Percentiles rank a stretch among this genome's conserved stretches.
Evolutionary conservation across 1,284 basidiomycete species (phyloP).

Genomic region (Chalciporus sp.): DNA sequence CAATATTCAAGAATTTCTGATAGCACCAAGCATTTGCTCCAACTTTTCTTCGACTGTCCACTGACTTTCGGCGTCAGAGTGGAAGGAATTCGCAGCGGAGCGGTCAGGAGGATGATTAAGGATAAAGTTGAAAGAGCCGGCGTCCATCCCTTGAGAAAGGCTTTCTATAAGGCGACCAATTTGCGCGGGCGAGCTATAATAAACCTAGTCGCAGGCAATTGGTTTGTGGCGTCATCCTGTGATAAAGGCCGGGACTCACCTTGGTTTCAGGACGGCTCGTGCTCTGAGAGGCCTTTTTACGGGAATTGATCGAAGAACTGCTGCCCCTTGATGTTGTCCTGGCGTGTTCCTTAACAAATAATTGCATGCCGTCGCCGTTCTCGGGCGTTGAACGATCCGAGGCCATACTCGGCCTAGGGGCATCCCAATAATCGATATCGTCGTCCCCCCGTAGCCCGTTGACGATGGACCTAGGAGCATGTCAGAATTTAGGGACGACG

Average conservation of each 20-base stretch:
- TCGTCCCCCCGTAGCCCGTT: slow-evolving; percentile 80
- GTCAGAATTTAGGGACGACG: slow-evolving; percentile 2
- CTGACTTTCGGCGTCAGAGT: slow-evolving; percentile 59
- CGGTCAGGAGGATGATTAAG: slow-evolving; percentile 46
- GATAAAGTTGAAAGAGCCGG: slow-evolving; percentile 77
- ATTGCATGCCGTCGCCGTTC: slow-evolving; percentile 56
- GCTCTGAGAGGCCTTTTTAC: slow-evolving; percentile 54
- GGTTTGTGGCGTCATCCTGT: slow-evolving; percentile 14
- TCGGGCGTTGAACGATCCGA: slow-evolving; percentile 72
- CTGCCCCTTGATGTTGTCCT: slow-evolving; percentile 69
- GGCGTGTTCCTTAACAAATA: slow-evolving; percentile 74
- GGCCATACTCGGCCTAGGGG: slow-evolving; percentile 66
- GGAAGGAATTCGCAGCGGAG: slow-evolving; percentile 60
- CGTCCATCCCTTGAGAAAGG: slow-evolving; percentile 75
- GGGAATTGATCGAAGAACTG: slow-evolving; percentile 56
- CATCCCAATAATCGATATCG: slow-evolving; percentile 69
- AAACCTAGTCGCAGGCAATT: slow-evolving; percentile 54
- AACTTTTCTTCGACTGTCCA: slow-evolving; percentile 76
- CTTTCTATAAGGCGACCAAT: slow-evolving; percentile 80
- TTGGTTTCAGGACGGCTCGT: slow-evolving; percentile 77
- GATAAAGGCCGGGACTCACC: slow-evolving; percentile 44
- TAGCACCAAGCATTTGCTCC: slow-evolving; percentile 70
- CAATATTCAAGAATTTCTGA: slow-evolving; percentile 42
- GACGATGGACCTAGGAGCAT: slow-evolving; percentile 69
- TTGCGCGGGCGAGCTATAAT: slow-evolving; percentile 74